Conservation (phyloP, 345 rosid species). For the Lepidium sativum region DNA sequence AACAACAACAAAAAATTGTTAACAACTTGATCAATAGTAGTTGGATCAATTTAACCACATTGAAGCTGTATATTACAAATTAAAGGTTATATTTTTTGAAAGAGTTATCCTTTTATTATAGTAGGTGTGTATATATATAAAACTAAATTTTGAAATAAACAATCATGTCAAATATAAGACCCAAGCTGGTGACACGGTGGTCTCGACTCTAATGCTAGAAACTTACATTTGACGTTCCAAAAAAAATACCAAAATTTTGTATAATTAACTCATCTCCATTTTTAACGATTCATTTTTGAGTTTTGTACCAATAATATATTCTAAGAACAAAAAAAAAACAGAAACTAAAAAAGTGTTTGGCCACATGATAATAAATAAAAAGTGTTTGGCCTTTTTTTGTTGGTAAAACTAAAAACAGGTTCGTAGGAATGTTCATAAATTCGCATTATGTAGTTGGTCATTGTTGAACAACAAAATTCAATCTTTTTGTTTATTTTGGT, state of each 20-base stretch:
- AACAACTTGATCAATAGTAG: too few relatives aligned
- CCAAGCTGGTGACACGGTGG: background rate
- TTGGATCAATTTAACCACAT: too few relatives aligned
- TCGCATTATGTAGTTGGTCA: slow-evolving; percentile 1
- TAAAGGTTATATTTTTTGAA: too few relatives aligned
- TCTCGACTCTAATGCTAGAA: background rate
- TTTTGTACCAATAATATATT: background rate
- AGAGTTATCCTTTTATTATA: too few relatives aligned
- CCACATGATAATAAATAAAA: background rate
- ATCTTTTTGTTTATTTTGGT: background rate
- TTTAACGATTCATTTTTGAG: background rate
- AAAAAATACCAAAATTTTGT: background rate
- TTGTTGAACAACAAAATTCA: background rate
- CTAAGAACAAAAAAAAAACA: too few relatives aligned
- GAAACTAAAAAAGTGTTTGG: background rate
- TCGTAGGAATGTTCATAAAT: background rate
- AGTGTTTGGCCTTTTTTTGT: background rate
- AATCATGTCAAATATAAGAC: too few relatives aligned
- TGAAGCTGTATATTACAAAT: too few relatives aligned
- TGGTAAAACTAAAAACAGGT: background rate
- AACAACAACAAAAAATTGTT: too few relatives aligned
- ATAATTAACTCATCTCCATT: background rate
- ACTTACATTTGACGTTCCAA: background rate
- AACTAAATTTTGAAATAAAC: too few relatives aligned
- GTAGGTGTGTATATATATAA: too few relatives aligned